These are phyloP conservation scores for Xenosphaeropsis pyriputrescens DNA, from an alignment of 2,329 filamentous ascomycete genomes.

Conservation along the genomic window DNA sequence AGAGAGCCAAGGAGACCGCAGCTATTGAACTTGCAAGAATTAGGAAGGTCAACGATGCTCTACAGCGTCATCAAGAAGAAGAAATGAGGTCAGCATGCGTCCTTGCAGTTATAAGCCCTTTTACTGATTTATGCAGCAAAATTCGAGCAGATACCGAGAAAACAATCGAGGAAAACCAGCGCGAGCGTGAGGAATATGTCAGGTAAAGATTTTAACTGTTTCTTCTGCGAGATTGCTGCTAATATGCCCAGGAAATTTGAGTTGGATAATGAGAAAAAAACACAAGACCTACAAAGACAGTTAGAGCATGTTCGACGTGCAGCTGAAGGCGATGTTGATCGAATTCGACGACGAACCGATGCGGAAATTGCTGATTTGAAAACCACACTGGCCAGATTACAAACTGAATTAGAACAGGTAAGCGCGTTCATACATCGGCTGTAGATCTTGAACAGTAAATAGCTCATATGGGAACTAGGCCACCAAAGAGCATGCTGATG, in stretches of 20 bases:
- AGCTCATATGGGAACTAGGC: slow-evolving; percentile 24
- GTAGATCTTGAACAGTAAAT: neutral
- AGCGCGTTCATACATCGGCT: too few relatives aligned
- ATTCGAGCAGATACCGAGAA: slow-evolving; percentile 18
- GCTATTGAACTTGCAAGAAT: slow-evolving; percentile 32
- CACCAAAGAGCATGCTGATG: slow-evolving; percentile 43
- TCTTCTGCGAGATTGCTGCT: neutral
- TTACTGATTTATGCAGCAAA: slow-evolving; percentile 9
- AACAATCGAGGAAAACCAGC: slow-evolving; percentile 8
- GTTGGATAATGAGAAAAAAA: slow-evolving; percentile 19
- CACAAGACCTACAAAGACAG: slow-evolving; percentile 23
- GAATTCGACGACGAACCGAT: slow-evolving; percentile 32
- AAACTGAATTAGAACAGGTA: slow-evolving; percentile 47
- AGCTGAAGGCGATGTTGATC: slow-evolving; percentile 32
- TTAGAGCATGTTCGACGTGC: slow-evolving; percentile 31
- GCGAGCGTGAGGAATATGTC: too few relatives aligned
- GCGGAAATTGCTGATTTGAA: slow-evolving; percentile 49
- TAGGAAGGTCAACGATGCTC: slow-evolving; percentile 44
- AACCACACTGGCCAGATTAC: slow-evolving; percentile 42
- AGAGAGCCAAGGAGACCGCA: slow-evolving; percentile 44
- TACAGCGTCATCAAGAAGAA: slow-evolving; percentile 56
- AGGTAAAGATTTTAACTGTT: neutral
- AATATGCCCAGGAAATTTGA: slow-evolving; percentile 8
- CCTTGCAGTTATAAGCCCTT: neutral
- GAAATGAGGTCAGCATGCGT: slow-evolving; percentile 35